Conservation (phyloP, 495 filamentous ascomycete genomes). For the Trichoderma orchidacearum region DNA sequence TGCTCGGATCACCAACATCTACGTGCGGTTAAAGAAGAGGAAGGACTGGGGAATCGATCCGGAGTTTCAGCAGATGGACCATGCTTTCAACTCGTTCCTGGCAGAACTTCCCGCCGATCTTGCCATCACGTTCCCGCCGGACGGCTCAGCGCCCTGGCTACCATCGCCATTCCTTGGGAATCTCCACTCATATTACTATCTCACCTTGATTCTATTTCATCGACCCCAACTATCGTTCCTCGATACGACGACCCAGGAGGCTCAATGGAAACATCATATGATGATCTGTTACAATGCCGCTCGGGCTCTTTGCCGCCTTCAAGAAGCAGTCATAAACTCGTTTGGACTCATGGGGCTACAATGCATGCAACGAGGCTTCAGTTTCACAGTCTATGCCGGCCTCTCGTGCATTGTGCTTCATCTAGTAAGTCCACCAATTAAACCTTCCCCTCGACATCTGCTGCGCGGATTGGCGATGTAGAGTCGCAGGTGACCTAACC, state of each 20-base stretch:
- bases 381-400: conserved; percentile 86
- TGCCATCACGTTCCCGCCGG: conserved; percentile 60
- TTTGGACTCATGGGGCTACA: conserved; percentile 73
- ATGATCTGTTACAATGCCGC: conserved; percentile 74
- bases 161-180: conserved; percentile 85
- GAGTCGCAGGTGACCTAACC: background rate
- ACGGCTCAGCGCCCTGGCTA: conserved; percentile 74
- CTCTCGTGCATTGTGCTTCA: conserved; percentile 93
- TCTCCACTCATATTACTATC: conserved; percentile 83
- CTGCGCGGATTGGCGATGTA: background rate
- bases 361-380: conserved; percentile 91
- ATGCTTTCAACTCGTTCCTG: conserved; percentile 61
- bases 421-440: conserved; percentile 46
- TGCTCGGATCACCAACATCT: conserved; percentile 59
- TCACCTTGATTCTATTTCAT: conserved; percentile 78
- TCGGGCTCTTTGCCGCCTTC: conserved; percentile 78
- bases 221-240: conserved; percentile 73
- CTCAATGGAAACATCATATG: conserved; percentile 82
- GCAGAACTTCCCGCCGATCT: conserved; percentile 66
- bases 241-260: conserved; percentile 56
- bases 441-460: background rate
- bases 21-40: conserved; percentile 64
- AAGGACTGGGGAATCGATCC: conserved; percentile 88
- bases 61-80: conserved; percentile 65
- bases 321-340: conserved; percentile 67